Evolutionary conservation across 2,329 filamentous ascomycete genomes (phyloP), one percentile per base, ranked within the genome.

Genomic region (Fusarium chuoi): DNA sequence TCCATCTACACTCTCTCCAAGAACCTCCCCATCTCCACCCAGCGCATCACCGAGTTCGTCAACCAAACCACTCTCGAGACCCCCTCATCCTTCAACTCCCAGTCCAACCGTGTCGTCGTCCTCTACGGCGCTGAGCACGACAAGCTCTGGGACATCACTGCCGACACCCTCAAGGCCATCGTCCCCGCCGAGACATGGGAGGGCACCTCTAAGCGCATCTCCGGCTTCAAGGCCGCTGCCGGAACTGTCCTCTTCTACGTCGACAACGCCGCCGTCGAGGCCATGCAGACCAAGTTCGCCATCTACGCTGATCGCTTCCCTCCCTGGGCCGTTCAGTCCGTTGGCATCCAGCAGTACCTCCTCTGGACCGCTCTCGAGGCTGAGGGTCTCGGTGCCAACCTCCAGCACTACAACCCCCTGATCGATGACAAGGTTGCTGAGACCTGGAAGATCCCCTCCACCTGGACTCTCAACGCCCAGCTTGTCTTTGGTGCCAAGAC

Each of bases 371-470:
- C 92, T 8, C 90, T 98, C 65, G 93, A 95, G 85, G 88, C 91
- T 69, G 94, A 96, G 81, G 94, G 95, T 36, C 89, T 97, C 64
- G 94, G 94, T 75, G 93, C 92, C 81, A 97, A 95, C 87, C 88
- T 98, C 60, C 95, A 98, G 88, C 95, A 98, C 86, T 97, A 97
- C 88, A 96, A 94, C 89, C 94, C 94, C 26, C 83, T 98, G 66
- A 90, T 97, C 77, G 93, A 97, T 84, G 87, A 88, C 74, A 90
- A 91, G 85, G 92, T 95, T 60, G 84, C 88, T 49, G 85, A 84
- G 70, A 85, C 90, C 77, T 98, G 94, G 93, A 87, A 88, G 65
- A 78, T 97, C 38, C 92, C 93, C 48, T 79, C 84, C 24, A 88
- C 88, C 77, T 98, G 95, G 94, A 89, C 89, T 79, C 88, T 97